These are phyloP conservation scores for Epichloe elymi DNA, from an alignment of 2,329 filamentous ascomycete species.

Conservation along the genomic window DNA sequence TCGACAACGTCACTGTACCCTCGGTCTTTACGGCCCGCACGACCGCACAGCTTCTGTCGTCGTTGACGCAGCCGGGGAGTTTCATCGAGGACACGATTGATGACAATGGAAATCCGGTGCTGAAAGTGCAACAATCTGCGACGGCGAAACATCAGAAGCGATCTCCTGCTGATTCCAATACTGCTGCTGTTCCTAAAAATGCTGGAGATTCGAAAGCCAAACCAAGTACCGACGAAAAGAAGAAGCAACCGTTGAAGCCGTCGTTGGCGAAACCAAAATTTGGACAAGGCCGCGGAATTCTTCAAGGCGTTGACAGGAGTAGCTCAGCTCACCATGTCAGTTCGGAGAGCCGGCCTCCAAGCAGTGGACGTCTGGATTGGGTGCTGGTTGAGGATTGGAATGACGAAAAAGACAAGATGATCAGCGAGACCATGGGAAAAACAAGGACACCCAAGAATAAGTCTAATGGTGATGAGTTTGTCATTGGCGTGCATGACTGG, in stretches of 20 bases:
- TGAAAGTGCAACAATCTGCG: slow-evolving; percentile 39
- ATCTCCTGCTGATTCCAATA: slow-evolving; percentile 15
- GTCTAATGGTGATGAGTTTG: slow-evolving; percentile 37
- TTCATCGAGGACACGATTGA: slow-evolving; percentile 47
- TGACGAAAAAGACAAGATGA: slow-evolving; percentile 34
- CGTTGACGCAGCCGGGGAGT: slow-evolving; percentile 61
- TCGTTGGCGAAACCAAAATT: slow-evolving; percentile 9
- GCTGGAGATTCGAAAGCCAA: slow-evolving; percentile 15
- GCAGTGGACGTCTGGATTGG: slow-evolving; percentile 64
- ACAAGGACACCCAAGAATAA: slow-evolving; percentile 9
- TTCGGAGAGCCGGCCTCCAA: slow-evolving; percentile 53
- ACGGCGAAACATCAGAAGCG: slow-evolving; percentile 22
- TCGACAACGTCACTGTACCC: slow-evolving; percentile 87
- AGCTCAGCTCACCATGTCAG: slow-evolving; percentile 17
- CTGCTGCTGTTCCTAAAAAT: slow-evolving; percentile 15
- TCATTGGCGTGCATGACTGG: slow-evolving; percentile 81
- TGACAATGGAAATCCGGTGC: slow-evolving; percentile 43
- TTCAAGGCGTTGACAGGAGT: slow-evolving; percentile 7
- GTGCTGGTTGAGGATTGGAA: slow-evolving; percentile 54
- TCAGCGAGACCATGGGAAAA: slow-evolving; percentile 26
- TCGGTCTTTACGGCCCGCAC: slow-evolving; percentile 91
- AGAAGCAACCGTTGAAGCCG: slow-evolving; percentile 9
- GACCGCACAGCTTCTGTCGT: slow-evolving; percentile 83
- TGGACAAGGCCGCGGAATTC: background rate
- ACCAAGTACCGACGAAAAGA: slow-evolving; percentile 14